Evolutionary conservation across 768 basidiomycete species (phyloP).

Genomic region (Suillus paluster): DNA sequence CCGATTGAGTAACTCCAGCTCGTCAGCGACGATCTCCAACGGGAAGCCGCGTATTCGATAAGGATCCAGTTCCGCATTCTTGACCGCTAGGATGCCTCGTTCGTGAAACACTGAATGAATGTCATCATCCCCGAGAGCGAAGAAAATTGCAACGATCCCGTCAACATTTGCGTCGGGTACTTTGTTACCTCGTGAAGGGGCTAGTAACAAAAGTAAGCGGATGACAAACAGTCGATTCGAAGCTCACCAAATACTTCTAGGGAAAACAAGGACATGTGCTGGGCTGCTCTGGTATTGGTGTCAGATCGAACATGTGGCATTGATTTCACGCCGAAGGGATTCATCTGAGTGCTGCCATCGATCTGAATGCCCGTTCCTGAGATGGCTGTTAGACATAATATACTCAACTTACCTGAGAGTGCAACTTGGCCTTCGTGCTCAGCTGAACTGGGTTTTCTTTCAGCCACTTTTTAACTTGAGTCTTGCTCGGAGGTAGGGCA

Average conservation of each 20-base stretch:
- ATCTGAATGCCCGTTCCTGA: constrained; percentile 45
- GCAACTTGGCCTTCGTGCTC: constrained; percentile 27
- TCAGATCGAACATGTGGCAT: constrained; percentile 50
- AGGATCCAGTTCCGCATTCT: constrained; percentile 41
- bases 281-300: constrained; percentile 55
- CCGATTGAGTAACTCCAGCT: constrained; percentile 81
- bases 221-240: background rate
- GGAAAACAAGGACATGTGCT: constrained; percentile 79
- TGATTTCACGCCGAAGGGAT: constrained; percentile 68
- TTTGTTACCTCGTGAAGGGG: constrained; percentile 58
- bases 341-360: constrained; percentile 76
- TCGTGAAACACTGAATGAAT: constrained; percentile 30
- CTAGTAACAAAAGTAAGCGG: constrained; percentile 38
- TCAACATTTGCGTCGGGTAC: constrained; percentile 64
- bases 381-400: background rate
- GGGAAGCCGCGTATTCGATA: constrained; percentile 47
- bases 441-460: constrained; percentile 24
- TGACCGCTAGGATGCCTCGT: constrained; percentile 61
- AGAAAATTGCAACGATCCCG: constrained; percentile 72
- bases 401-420: constrained; percentile 54
- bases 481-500: constrained; percentile 63
- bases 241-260: constrained; percentile 84
- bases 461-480: constrained; percentile 61
- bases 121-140: constrained; percentile 59
- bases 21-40: constrained; percentile 61